phyloP scores from a whole-genome alignment of 2,329 filamentous ascomycete species.

The Conoideocrella luteorostrata region DNA sequence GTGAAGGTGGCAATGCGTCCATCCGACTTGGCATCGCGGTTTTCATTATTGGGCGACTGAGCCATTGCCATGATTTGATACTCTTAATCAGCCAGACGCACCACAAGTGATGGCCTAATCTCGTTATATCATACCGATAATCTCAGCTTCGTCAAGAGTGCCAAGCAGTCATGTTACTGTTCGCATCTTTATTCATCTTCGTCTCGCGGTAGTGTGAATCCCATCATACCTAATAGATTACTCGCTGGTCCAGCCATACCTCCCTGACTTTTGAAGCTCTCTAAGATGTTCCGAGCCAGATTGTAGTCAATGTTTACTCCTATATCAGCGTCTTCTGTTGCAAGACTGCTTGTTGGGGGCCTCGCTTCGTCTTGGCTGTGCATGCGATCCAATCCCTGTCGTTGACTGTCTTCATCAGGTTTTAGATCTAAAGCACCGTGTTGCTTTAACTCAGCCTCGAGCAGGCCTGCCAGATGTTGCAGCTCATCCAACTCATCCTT shows the following conservation, averaged over 20 bases:
- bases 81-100: too few species aligned
- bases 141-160: too few species aligned
- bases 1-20: too few species aligned
- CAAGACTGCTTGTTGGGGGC: slow-evolving; percentile 16
- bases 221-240: slow-evolving; percentile 83
- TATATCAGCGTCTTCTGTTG: slow-evolving; percentile 45
- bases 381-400: neutral
- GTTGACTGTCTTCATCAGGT: slow-evolving; percentile 22
- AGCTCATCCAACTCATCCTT: slow-evolving; percentile 26
- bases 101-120: too few species aligned
- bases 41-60: too few species aligned
- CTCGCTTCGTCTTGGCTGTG: slow-evolving; percentile 11
- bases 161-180: too few species aligned
- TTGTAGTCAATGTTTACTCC: slow-evolving; percentile 78
- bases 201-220: slow-evolving; percentile 72
- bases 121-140: too few species aligned
- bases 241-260: slow-evolving; percentile 80
- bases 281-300: slow-evolving; percentile 81
- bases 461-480: slow-evolving; percentile 56
- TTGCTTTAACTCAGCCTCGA: slow-evolving; percentile 60
- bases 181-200: slow-evolving; percentile 49
- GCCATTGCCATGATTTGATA: too few species aligned
- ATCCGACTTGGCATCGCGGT: too few species aligned
- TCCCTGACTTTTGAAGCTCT: slow-evolving; percentile 86
- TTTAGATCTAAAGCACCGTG: slow-evolving; percentile 34